Evolutionary conservation across 1,284 basidiomycete species (phyloP), one percentile per base, ranked within the genome.

Genomic region (Trametes versicolor): DNA sequence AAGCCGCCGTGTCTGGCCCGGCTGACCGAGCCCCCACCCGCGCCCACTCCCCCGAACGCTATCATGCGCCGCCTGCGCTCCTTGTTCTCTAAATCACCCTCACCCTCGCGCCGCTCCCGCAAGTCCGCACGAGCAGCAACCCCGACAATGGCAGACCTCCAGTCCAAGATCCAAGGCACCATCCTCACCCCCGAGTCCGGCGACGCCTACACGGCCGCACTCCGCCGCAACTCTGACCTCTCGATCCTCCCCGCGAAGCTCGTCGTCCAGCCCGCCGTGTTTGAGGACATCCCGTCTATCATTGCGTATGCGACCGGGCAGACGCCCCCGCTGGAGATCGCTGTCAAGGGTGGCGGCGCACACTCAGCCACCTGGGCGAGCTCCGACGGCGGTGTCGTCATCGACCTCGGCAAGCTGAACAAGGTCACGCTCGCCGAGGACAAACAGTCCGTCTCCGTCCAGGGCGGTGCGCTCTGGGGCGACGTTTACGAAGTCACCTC

Each of bases 391-490:
- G 79, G 81, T 15, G 64, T 82, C 27, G 79, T 82, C 53, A 72
- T 83, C 60, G 79, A 82, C 66, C 76, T 82, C 13, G 64, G 67
- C 17, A 69, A 77, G 56, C 67, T 83, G 45, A 73, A 75, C 39
- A 58, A 58, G 9, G 74, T 81, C 45, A 63, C 63, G 0, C 69
- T 82, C 34, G 73, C 81, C 23, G 60, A 63, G 0, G 72, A 72
- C 47, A 70, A 70, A 58, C 60, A 69, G 58, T 66, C 74, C 7
- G 71, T 74, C 23, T 66, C 70, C 25, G 77, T 80, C 6, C 76
- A 76, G 15, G 76, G 80, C 7, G 81, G 81, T n/a, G 74, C 79
- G 0, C 39, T 74, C 0, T 79, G 81, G 73, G 74, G 72, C 4
- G 72, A 76, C 43, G 77, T 83, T 8, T 81, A 83, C 23, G 62